These are phyloP conservation scores for Silene conica DNA, from an alignment of 148 eudicot genomes.

Conservation along the genomic window DNA sequence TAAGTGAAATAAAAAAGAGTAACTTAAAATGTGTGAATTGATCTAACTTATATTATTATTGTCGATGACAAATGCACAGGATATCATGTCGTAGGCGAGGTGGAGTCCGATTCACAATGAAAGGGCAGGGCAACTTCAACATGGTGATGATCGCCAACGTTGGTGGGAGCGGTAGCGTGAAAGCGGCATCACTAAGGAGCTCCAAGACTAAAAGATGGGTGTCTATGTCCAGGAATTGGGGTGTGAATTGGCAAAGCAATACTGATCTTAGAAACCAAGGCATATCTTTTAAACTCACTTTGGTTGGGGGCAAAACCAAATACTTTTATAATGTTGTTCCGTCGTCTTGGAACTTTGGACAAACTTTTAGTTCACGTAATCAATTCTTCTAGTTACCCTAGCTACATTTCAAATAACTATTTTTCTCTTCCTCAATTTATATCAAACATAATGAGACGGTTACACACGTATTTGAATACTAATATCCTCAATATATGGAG, in stretches of 20 bases:
- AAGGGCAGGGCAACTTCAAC: conserved; percentile 74
- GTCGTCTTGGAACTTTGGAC: conserved; percentile 66
- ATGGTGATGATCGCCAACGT: conserved; percentile 68
- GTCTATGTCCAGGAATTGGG: conserved; percentile 69
- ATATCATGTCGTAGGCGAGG: conserved; percentile 61
- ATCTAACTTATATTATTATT: neutral
- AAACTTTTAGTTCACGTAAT: conserved; percentile 45
- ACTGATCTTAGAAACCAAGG: conserved; percentile 44
- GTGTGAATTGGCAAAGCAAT: conserved; percentile 69
- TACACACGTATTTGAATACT: too few species aligned
- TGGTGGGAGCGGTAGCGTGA: conserved; percentile 58
- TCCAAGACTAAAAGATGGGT: conserved; percentile 43
- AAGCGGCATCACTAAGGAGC: conserved; percentile 50
- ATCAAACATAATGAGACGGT: neutral
- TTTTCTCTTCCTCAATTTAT: neutral
- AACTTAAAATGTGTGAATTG: too few species aligned
- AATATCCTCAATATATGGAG: too few species aligned
- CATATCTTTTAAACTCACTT: conserved; percentile 51
- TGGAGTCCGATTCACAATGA: conserved; percentile 73
- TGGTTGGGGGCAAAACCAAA: conserved; percentile 43
- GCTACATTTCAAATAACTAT: neutral
- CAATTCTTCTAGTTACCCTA: conserved; percentile 32
- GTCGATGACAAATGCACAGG: conserved; percentile 26
- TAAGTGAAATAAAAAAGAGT: too few species aligned
- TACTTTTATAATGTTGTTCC: conserved; percentile 55